These are phyloP conservation scores for Plasmodium ovale DNA, from an alignment of 169 alveolate species.

Conservation along the genomic window DNA sequence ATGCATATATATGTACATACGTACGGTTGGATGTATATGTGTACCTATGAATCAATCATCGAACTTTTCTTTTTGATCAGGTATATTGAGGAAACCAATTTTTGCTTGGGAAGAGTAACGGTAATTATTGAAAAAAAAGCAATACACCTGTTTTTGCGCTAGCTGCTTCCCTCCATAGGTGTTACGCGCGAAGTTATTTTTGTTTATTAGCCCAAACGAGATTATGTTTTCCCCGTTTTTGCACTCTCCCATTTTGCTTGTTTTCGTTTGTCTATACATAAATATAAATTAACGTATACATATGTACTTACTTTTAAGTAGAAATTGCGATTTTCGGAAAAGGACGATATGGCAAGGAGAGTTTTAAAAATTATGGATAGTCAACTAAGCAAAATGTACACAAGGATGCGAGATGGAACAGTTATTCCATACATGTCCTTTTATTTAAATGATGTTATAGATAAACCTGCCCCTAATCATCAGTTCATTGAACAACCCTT, in stretches of 20 bases:
- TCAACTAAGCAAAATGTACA: constrained; percentile 92
- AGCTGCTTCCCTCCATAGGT: neutral
- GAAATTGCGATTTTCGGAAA: constrained; percentile 87
- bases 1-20: constrained; percentile 3
- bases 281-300: neutral
- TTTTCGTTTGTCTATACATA: neutral
- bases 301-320: constrained; percentile 20
- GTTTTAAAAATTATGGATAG: constrained; percentile 92
- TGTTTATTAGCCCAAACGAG: neutral
- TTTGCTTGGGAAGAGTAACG: constrained; percentile 92
- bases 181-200: neutral
- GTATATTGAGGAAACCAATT: constrained; percentile 93
- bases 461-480: constrained; percentile 90
- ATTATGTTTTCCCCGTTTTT: neutral
- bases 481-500: constrained; percentile 91
- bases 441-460: constrained; percentile 88
- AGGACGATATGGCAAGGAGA: constrained; percentile 92
- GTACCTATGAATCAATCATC: neutral
- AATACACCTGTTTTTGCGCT: neutral
- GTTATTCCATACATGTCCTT: constrained; percentile 91
- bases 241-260: neutral
- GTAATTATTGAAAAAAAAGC: constrained; percentile 78
- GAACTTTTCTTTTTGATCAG: constrained; percentile 13
- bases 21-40: neutral
- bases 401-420: constrained; percentile 93